Evolutionary conservation across 495 filamentous ascomycete species (phyloP).

Genomic region (Corynascus novoguineensis): DNA sequence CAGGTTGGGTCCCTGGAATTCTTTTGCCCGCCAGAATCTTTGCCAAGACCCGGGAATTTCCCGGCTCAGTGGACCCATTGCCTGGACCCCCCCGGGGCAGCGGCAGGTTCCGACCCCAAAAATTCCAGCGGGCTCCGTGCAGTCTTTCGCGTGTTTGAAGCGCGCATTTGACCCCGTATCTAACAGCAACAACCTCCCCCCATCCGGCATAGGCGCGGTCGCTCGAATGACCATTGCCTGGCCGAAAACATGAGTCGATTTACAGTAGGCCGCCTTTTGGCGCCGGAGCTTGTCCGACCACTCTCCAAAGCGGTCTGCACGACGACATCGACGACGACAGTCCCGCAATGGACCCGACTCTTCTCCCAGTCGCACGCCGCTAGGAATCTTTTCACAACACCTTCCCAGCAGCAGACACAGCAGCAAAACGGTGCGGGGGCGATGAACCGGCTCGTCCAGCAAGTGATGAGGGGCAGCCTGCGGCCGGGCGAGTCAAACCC

Average conservation of each 20-base stretch:
- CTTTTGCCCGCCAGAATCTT: slow-evolving; percentile 21
- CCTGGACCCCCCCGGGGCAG: background rate
- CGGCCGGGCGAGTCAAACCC: background rate
- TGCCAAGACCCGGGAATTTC: slow-evolving; percentile 26
- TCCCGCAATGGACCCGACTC: slow-evolving; percentile 33
- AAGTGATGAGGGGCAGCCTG: slow-evolving; percentile 2
- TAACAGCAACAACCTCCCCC: background rate
- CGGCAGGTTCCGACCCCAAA: slow-evolving; percentile 18
- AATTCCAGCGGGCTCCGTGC: slow-evolving; percentile 8
- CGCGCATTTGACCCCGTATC: background rate
- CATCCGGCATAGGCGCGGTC: background rate
- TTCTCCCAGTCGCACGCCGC: slow-evolving; percentile 37
- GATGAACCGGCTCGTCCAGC: slow-evolving; percentile 12
- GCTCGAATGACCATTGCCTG: slow-evolving; percentile 9
- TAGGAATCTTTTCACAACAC: background rate
- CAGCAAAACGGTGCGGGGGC: no score
- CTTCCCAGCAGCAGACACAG: slow-evolving; percentile 3
- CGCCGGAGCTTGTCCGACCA: slow-evolving; percentile 32
- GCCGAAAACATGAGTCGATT: slow-evolving; percentile 41
- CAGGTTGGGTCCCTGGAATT: slow-evolving; percentile 11
- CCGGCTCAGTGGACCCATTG: slow-evolving; percentile 13
- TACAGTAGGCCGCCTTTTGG: slow-evolving; percentile 41
- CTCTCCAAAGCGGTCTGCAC: slow-evolving; percentile 23
- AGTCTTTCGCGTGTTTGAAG: background rate
- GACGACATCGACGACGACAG: slow-evolving; percentile 21